phyloP scores from a whole-genome alignment of 164 flowering plant genomes.

The Dillenia turbinata region DNA sequence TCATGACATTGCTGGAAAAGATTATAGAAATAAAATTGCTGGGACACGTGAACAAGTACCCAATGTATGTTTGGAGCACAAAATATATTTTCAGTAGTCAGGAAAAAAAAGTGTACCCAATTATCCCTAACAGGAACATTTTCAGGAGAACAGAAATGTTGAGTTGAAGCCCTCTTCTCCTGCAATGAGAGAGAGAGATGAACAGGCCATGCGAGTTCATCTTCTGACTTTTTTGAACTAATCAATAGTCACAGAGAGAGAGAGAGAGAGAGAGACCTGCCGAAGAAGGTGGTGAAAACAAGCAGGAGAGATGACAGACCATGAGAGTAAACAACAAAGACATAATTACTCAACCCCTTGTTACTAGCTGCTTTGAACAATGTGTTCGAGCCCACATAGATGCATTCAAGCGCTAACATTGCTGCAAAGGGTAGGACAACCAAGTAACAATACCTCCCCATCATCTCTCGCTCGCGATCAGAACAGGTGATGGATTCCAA shows the following conservation, averaged over 20 bases:
- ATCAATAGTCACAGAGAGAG: neutral
- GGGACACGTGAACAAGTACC: neutral
- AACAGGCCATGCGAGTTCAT: too few species aligned
- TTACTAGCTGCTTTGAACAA: constrained; percentile 60
- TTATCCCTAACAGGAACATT: constrained; percentile 47
- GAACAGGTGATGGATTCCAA: too few species aligned
- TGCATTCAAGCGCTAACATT: constrained; percentile 54
- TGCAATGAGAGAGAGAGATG: neutral
- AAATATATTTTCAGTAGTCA: neutral
- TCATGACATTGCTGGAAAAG: neutral
- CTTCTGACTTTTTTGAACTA: too few species aligned
- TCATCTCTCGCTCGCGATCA: constrained; percentile 18
- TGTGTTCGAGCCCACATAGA: constrained; percentile 59
- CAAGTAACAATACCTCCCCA: constrained; percentile 17
- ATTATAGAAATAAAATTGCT: too few species aligned
- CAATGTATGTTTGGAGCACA: neutral
- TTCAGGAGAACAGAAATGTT: constrained; percentile 34
- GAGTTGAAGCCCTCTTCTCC: constrained; percentile 31
- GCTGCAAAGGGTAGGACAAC: constrained; percentile 46
- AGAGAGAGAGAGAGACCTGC: constrained; percentile 26
- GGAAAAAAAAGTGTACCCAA: constrained; percentile 35
- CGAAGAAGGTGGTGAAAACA: constrained; percentile 54
- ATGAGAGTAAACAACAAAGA: constrained; percentile 60
- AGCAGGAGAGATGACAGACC: constrained; percentile 57
- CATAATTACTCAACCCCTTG: constrained; percentile 54